Conservation (phyloP, 768 basidiomycete species). For the Pleurotus tuoliensis region DNA sequence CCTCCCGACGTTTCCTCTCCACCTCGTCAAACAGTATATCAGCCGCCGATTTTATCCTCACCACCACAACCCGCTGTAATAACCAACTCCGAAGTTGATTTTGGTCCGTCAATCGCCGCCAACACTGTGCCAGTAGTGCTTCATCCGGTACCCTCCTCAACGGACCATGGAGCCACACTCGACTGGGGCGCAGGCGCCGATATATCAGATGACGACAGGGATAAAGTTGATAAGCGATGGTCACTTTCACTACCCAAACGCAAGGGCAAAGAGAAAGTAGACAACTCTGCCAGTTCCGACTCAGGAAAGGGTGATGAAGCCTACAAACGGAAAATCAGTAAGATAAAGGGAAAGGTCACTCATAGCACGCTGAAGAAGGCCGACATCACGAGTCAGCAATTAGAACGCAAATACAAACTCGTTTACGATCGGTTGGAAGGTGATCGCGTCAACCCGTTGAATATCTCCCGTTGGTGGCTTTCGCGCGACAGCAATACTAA, state of each 20-base stretch:
- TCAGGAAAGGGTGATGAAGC: conserved; percentile 58
- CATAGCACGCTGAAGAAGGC: conserved; percentile 61
- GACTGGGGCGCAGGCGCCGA: conserved; percentile 75
- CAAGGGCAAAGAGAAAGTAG: conserved; percentile 49
- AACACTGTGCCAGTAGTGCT: conserved; percentile 23
- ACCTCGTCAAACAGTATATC: conserved; percentile 22
- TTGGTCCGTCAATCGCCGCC: conserved; percentile 58
- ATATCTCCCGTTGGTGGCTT: conserved; percentile 60
- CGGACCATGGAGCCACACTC: conserved; percentile 64
- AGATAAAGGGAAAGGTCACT: conserved; percentile 46
- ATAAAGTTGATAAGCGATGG: conserved; percentile 60
- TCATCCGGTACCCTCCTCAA: conserved; percentile 69
- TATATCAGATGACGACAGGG: conserved; percentile 50
- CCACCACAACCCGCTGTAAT: conserved; percentile 24
- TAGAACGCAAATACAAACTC: conserved; percentile 61
- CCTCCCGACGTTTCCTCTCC: conserved; percentile 9
- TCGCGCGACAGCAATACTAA: conserved; percentile 43
- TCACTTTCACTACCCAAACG: conserved; percentile 52
- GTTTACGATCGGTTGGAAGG: conserved; percentile 36
- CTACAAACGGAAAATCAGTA: conserved; percentile 57
- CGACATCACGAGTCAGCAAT: conserved; percentile 58
- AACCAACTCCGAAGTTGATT: conserved; percentile 55
- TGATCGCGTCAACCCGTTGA: conserved; percentile 38
- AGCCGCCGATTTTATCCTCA: conserved; percentile 23
- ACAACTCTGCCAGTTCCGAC: conserved; percentile 36